Conservation (phyloP, 805 yeast genomes). For the Candida succiphila region DNA sequence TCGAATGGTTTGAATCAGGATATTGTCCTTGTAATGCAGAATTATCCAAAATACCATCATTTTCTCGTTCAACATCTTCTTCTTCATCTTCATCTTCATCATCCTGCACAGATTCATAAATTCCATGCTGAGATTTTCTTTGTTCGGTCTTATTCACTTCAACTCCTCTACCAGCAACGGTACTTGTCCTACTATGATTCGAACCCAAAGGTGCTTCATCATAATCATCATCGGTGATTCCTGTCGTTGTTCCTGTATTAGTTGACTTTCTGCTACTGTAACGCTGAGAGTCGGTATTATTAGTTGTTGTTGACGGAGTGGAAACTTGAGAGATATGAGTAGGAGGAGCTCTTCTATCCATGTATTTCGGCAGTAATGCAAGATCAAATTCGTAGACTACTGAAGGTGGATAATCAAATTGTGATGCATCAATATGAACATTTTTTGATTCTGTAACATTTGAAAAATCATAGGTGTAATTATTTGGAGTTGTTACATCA, state of each 20-base stretch:
- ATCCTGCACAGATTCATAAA: conserved; percentile 10
- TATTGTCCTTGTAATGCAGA: too few species aligned
- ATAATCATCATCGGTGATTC: conserved; percentile 3
- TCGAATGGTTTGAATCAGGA: too few species aligned
- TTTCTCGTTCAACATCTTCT: too few species aligned
- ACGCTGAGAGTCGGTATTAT: not conserved
- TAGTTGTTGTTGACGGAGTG: not conserved
- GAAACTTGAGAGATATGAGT: not conserved
- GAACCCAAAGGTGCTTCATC: conserved; percentile 6
- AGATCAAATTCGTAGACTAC: conserved; percentile 27
- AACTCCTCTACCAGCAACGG: conserved; percentile 3
- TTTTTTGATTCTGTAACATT: conserved; percentile 12
- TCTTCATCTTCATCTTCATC: conserved; percentile 3
- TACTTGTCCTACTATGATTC: conserved; percentile 4
- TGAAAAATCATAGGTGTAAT: conserved; percentile 24
- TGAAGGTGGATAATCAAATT: conserved; percentile 20
- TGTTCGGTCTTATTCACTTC: conserved; percentile 6
- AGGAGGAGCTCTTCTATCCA: conserved; percentile 10
- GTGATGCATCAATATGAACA: conserved; percentile 17
- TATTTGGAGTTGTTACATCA: conserved; percentile 44
- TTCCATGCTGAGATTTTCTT: conserved; percentile 10
- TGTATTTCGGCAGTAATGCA: conserved; percentile 12
- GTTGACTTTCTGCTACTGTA: not conserved
- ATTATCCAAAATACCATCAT: too few species aligned
- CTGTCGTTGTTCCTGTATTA: not conserved